A percentile compares a stretch with the other conserved stretches of the same genome.
Evolutionary conservation across 2,329 filamentous ascomycete species (phyloP).

Genomic region (Epichloe aotearoae): DNA sequence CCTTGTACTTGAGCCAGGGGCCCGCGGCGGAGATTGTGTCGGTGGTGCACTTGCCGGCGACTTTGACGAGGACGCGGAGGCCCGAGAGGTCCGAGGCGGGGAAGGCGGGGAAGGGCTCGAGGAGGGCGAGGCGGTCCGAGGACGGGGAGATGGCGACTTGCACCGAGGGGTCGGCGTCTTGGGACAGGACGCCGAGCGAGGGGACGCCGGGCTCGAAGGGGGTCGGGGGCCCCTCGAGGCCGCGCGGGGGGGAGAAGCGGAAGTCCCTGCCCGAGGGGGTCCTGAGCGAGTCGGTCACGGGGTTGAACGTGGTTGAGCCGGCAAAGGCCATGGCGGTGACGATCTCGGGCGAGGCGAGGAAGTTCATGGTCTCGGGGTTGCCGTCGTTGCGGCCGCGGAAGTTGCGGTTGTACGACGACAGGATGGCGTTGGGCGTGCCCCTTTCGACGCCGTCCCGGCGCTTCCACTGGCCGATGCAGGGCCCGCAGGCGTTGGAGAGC

Average conservation of each 20-base stretch:
- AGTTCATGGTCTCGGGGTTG: slow-evolving; percentile 96
- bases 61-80: slow-evolving; percentile 85
- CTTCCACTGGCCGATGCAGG: slow-evolving; percentile 92
- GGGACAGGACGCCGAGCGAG: slow-evolving; percentile 58
- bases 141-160: slow-evolving; percentile 68
- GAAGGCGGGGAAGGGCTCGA: slow-evolving; percentile 84
- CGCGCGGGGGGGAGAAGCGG: slow-evolving; percentile 69
- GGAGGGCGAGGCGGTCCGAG: slow-evolving; percentile 79
- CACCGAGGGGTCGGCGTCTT: slow-evolving; percentile 55
- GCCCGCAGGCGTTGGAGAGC: slow-evolving; percentile 88
- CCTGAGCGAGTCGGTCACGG: slow-evolving; percentile 71
- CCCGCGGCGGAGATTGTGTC: slow-evolving; percentile 96
- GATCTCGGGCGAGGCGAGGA: slow-evolving; percentile 89
- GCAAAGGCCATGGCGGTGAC: slow-evolving; percentile 94
- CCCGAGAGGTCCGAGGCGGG: slow-evolving; percentile 59
- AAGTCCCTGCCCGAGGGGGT: slow-evolving; percentile 75
- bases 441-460: slow-evolving; percentile 75
- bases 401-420: slow-evolving; percentile 97
- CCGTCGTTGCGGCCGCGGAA: slow-evolving; percentile 96
- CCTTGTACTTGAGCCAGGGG: slow-evolving; percentile 98
- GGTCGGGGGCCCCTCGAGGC: slow-evolving; percentile 48
- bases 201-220: slow-evolving; percentile 67
- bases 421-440: slow-evolving; percentile 82
- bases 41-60: slow-evolving; percentile 95
- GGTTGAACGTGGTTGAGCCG: slow-evolving; percentile 89